phyloP scores from a whole-genome alignment of 1,139 yeast species.

The Casaregolazyma suthepensis region DNA sequence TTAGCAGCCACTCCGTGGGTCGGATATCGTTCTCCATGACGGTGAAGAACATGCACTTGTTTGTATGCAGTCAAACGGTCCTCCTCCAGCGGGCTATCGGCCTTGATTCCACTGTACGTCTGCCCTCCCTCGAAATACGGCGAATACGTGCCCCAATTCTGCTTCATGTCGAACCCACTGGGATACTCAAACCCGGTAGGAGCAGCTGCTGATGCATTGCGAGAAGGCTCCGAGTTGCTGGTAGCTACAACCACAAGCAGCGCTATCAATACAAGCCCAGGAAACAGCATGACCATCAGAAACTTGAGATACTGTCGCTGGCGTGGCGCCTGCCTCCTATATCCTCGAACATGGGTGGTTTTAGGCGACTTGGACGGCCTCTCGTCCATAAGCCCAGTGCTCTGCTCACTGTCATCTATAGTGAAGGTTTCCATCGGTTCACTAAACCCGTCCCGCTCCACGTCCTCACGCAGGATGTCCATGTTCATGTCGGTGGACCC shows the following conservation, averaged over 20 bases:
- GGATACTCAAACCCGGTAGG: slow-evolving; percentile 36
- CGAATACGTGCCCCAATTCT: slow-evolving; percentile 39
- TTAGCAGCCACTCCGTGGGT: slow-evolving; percentile 28
- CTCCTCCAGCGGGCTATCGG: slow-evolving; percentile 29
- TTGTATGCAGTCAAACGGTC: slow-evolving; percentile 13
- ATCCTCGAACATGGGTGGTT: not conserved
- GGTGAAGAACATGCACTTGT: slow-evolving; percentile 39
- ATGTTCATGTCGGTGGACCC: not conserved
- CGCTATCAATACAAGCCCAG: slow-evolving; percentile 6
- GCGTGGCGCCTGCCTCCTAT: not conserved
- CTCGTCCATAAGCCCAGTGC: slow-evolving; percentile 4
- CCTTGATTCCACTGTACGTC: slow-evolving; percentile 29
- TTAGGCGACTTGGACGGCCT: not conserved
- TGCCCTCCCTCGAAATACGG: slow-evolving; percentile 39
- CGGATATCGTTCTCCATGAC: slow-evolving; percentile 40
- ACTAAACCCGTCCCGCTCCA: not conserved
- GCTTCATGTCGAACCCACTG: slow-evolving; percentile 36
- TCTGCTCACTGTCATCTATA: slow-evolving; percentile 8
- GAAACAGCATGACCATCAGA: slow-evolving; percentile 8
- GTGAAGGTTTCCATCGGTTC: slow-evolving; percentile 3
- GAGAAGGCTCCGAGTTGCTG: not conserved
- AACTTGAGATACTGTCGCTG: not conserved
- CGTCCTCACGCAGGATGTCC: not conserved
- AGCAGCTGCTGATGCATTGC: slow-evolving; percentile 30
- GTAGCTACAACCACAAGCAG: slow-evolving; percentile 8